phyloP scores from a whole-genome alignment of 139 green algal genomes.

The Tetradesmus lagerheimii region DNA sequence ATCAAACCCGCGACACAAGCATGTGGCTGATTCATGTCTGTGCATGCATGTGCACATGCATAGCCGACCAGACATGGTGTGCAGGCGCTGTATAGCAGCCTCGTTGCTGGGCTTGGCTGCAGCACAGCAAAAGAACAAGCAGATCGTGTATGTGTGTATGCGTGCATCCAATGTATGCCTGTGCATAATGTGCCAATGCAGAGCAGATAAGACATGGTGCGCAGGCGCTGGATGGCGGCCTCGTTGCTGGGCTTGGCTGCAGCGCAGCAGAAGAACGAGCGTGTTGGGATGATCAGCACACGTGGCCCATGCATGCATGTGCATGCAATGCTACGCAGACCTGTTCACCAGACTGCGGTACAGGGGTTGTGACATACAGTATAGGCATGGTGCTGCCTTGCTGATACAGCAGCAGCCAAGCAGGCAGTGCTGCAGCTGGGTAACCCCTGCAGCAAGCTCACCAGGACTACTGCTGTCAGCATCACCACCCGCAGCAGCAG shows the following conservation, averaged over 20 bases:
- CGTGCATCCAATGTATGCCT: no score
- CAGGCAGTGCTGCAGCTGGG: background rate
- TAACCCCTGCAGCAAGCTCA: background rate
- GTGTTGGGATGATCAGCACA: no score
- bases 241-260: background rate
- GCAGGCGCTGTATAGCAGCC: background rate
- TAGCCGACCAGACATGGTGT: conserved; percentile 62
- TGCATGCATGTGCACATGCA: background rate
- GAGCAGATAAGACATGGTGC: conserved; percentile 61
- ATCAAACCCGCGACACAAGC: no score
- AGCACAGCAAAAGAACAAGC: no score
- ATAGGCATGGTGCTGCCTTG: no score
- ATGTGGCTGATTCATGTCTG: background rate
- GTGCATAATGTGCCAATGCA: background rate
- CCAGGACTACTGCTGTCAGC: conserved; percentile 5
- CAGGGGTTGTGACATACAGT: no score
- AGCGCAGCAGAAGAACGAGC: no score
- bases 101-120: background rate
- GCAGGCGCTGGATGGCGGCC: background rate
- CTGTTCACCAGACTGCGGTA: no score
- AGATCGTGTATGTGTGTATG: no score
- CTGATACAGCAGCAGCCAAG: background rate
- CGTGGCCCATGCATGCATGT: no score
- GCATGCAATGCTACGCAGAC: no score
- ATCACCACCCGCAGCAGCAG: background rate